These are phyloP conservation scores for Penicillium mononematosum DNA, from an alignment of 495 filamentous ascomycete species.

Conservation along the genomic window DNA sequence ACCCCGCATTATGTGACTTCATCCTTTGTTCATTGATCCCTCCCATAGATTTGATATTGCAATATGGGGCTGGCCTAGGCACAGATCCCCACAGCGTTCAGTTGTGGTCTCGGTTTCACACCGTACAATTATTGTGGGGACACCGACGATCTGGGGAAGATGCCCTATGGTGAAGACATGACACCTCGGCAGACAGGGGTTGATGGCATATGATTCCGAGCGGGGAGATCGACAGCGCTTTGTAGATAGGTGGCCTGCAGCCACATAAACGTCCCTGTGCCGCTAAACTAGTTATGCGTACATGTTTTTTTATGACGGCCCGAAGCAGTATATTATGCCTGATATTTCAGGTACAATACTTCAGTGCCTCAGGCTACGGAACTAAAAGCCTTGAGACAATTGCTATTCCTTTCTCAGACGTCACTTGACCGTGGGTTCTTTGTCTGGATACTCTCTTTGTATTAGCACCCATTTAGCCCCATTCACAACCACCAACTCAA, in stretches of 20 bases:
- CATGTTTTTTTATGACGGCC: background rate
- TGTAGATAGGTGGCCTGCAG: background rate
- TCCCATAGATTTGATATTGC: background rate
- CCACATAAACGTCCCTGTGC: background rate
- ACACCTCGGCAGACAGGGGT: constrained; percentile 6
- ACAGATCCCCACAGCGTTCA: background rate
- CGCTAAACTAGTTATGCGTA: background rate
- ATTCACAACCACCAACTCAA: background rate
- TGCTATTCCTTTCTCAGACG: background rate
- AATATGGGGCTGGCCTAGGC: background rate
- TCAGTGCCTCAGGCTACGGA: background rate
- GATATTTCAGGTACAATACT: background rate
- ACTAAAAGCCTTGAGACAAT: background rate
- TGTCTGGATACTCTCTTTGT: constrained; percentile 1
- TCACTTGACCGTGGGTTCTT: background rate
- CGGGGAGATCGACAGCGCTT: background rate
- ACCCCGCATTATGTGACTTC: constrained; percentile 27
- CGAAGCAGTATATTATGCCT: background rate
- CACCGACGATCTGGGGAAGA: constrained; percentile 4
- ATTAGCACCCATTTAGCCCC: background rate
- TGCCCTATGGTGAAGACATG: background rate
- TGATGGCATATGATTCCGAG: constrained; percentile 8
- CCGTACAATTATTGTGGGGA: background rate
- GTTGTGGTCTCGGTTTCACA: constrained; percentile 5
- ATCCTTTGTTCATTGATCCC: constrained; percentile 1